phyloP scores from a whole-genome alignment of 1,284 basidiomycete species.

The Vanrija pseudolonga region DNA sequence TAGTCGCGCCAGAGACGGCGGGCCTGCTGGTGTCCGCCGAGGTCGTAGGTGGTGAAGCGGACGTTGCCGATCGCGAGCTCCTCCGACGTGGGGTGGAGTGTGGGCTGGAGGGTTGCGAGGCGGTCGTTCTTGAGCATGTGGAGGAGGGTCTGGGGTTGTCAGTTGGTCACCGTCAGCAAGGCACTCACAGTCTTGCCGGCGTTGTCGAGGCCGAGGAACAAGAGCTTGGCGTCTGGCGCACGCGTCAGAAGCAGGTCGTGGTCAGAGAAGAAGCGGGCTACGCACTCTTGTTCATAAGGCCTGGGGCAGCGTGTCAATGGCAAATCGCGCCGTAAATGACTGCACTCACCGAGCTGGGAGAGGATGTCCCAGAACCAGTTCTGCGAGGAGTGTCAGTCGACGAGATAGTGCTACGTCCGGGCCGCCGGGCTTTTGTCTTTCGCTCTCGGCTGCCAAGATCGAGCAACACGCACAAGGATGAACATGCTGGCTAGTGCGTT shows the following conservation, averaged over 20 bases:
- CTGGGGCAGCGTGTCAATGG: constrained; percentile 52
- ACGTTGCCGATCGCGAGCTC: constrained; percentile 98
- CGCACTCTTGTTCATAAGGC: constrained; percentile 89
- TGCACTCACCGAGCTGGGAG: constrained; percentile 71
- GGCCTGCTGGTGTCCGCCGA: constrained; percentile 98
- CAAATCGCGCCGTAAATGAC: neutral
- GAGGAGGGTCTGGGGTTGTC: constrained; percentile 74
- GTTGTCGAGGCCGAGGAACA: constrained; percentile 98
- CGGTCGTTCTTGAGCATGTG: constrained; percentile 99
- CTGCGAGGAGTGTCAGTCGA: constrained; percentile 17
- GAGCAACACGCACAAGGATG: constrained; percentile 60
- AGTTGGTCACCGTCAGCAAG: constrained; percentile 36
- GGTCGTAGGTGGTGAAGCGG: constrained; percentile 98
- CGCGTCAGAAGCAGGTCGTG: neutral
- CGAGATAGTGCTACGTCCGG: neutral
- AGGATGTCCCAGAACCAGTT: constrained; percentile 96
- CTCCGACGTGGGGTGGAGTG: constrained; percentile 98
- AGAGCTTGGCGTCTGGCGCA: constrained; percentile 74
- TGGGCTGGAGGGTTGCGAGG: constrained; percentile 94
- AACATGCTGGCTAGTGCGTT: constrained; percentile 58
- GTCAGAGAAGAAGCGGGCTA: constrained; percentile 3
- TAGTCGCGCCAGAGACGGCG: constrained; percentile 99
- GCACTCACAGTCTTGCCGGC: constrained; percentile 96
- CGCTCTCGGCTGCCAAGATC: too few species aligned
- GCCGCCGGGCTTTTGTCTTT: neutral